Conservation (phyloP, 164 flowering plant genomes). For the Cinnamomum micranthum region DNA sequence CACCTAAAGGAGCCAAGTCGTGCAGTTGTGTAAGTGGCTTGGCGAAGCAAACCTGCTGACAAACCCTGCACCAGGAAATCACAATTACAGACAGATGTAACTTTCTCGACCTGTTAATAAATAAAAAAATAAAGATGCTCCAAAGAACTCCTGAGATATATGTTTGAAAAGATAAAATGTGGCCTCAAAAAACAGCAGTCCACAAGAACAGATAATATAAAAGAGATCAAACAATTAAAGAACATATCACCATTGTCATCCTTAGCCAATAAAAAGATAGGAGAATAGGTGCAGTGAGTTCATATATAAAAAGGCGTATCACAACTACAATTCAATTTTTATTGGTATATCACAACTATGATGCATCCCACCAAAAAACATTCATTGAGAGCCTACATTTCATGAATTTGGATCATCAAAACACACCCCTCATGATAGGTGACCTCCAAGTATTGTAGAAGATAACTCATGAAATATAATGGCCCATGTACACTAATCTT, state of each 20-base stretch:
- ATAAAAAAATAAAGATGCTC: neutral
- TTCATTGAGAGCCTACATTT: too few species aligned
- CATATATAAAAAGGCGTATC: too few species aligned
- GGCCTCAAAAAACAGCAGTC: neutral
- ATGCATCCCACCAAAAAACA: neutral
- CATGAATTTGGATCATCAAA: neutral
- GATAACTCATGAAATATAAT: too few species aligned
- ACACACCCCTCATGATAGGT: neutral
- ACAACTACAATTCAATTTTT: neutral
- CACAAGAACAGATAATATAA: neutral
- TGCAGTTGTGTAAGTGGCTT: slow-evolving; percentile 97
- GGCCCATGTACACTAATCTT: too few species aligned
- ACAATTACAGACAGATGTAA: neutral
- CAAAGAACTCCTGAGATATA: neutral
- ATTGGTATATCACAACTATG: neutral
- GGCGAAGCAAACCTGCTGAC: slow-evolving; percentile 91
- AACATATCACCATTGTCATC: too few species aligned
- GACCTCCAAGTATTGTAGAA: neutral
- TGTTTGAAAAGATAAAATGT: too few species aligned
- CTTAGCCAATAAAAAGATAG: too few species aligned
- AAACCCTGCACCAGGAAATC: slow-evolving; percentile 54
- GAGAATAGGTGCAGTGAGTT: too few species aligned
- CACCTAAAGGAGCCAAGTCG: slow-evolving; percentile 91
- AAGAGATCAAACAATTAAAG: neutral
- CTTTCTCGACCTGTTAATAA: neutral